These are phyloP conservation scores for Petrea volubilis DNA, from an alignment of 257 asterid genomes.

Conservation along the genomic window DNA sequence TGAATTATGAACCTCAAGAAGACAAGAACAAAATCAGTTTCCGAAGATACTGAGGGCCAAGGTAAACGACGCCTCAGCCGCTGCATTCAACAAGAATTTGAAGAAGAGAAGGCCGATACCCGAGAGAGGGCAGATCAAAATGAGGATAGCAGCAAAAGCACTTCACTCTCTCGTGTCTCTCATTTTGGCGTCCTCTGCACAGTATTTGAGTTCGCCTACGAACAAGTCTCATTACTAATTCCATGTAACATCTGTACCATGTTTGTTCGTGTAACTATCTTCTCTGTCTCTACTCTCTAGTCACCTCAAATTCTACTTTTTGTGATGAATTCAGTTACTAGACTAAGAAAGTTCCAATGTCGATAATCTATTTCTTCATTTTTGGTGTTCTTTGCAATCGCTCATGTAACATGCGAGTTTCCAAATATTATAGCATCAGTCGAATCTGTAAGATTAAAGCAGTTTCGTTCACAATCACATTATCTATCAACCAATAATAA, in stretches of 20 bases:
- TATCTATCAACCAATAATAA: background rate
- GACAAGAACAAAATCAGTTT: background rate
- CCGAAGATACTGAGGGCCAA: slow-evolving; percentile 16
- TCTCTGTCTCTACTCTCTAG: too few relatives aligned
- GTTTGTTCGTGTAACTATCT: background rate
- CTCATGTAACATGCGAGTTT: background rate
- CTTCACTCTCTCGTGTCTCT: slow-evolving; percentile 33
- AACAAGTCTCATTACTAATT: slow-evolving; percentile 22
- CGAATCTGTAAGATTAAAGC: background rate
- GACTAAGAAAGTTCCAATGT: too few relatives aligned
- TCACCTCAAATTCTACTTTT: background rate
- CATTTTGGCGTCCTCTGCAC: slow-evolving; percentile 24
- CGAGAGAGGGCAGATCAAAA: slow-evolving; percentile 46
- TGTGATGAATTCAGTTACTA: background rate
- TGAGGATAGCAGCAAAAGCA: slow-evolving; percentile 44
- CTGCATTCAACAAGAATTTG: slow-evolving; percentile 20
- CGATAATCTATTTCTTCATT: too few relatives aligned
- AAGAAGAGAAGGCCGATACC: slow-evolving; percentile 28
- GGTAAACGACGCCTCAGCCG: slow-evolving; percentile 17
- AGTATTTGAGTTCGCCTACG: slow-evolving; percentile 11
- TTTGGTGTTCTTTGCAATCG: background rate
- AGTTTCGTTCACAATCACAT: background rate
- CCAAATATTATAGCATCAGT: background rate
- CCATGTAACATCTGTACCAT: background rate
- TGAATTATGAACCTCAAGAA: background rate